Evolutionary conservation across 2,329 filamentous ascomycete species (phyloP).

Genomic region (Colletotrichum australisinense): DNA sequence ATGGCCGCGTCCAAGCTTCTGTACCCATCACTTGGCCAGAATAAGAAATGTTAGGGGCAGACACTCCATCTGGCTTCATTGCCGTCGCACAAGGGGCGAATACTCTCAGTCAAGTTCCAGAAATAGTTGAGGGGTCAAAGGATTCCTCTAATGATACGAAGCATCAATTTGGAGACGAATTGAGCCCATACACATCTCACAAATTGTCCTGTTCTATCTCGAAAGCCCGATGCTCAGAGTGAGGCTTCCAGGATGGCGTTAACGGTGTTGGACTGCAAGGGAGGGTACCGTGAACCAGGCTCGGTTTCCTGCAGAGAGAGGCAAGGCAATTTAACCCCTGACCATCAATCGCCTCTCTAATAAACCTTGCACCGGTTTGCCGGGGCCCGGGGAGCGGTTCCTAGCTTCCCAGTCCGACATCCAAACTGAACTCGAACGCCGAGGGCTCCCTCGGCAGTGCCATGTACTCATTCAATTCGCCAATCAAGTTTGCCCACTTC

Average conservation of each 20-base stretch:
- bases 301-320: neutral
- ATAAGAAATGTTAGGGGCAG: constrained; percentile 30
- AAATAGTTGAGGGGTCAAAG: neutral
- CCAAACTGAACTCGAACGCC: neutral
- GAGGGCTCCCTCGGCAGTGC: neutral
- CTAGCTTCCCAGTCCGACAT: neutral
- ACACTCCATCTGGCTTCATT: constrained; percentile 31
- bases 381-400: constrained; percentile 7
- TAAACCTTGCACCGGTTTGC: neutral
- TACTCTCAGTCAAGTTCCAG: neutral
- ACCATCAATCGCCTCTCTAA: neutral
- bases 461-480: neutral
- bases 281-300: neutral
- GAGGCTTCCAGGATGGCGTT: neutral
- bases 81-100: neutral
- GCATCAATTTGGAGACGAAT: neutral
- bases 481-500: neutral
- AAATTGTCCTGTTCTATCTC: neutral
- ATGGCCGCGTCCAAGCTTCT: constrained; percentile 27
- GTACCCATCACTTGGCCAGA: constrained; percentile 8
- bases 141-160: neutral
- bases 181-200: neutral
- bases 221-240: neutral
- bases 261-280: neutral
- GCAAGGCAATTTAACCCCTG: constrained; percentile 12